Evolutionary conservation across 176 grass and related monocot genomes (phyloP).

Genomic region (Carex littledalei): DNA sequence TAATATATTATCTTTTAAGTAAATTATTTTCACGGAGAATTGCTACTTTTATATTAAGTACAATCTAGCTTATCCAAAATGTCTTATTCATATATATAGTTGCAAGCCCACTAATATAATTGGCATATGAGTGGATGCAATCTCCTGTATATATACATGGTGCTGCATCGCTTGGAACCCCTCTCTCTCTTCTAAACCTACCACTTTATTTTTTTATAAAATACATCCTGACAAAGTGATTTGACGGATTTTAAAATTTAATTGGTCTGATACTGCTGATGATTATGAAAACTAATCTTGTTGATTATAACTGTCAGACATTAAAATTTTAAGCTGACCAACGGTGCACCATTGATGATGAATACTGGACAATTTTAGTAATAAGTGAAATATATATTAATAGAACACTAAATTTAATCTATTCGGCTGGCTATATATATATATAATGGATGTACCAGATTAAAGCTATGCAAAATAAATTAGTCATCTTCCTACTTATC

Average conservation of each 20-base stretch:
- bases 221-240: slow-evolving; percentile 5
- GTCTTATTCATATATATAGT: slow-evolving; percentile 12
- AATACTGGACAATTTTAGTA: too few relatives aligned
- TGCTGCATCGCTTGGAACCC: background rate
- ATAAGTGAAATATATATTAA: too few relatives aligned
- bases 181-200: background rate
- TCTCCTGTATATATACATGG: background rate
- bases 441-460: too few relatives aligned
- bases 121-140: slow-evolving; percentile 15
- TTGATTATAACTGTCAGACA: too few relatives aligned
- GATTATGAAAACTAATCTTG: too few relatives aligned
- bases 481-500: too few relatives aligned
- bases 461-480: too few relatives aligned
- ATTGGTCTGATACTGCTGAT: too few relatives aligned
- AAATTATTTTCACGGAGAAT: background rate
- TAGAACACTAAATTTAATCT: too few relatives aligned
- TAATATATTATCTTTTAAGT: background rate
- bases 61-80: background rate
- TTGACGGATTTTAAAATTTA: background rate
- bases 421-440: too few relatives aligned
- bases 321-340: too few relatives aligned
- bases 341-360: too few relatives aligned
- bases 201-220: background rate
- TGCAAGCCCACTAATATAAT: slow-evolving; percentile 13
- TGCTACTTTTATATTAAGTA: background rate